A percentile compares a stretch with the other conserved stretches of the same genome.
Evolutionary conservation across 495 filamentous ascomycete species (phyloP).

Genomic region (Aspergillus homomorphus): DNA sequence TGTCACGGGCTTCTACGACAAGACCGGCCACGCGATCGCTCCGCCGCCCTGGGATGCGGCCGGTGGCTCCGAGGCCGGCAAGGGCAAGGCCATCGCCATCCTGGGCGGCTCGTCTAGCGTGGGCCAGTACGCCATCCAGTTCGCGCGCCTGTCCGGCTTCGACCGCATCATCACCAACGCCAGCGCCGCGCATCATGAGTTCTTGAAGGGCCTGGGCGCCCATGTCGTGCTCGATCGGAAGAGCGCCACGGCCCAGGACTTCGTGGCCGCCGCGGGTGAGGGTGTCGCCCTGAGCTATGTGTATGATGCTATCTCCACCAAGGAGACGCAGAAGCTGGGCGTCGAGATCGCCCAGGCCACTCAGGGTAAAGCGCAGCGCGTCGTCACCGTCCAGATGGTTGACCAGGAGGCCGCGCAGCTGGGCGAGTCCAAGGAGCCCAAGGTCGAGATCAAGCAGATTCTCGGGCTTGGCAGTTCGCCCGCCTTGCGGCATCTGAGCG

Average conservation of each 20-base stretch:
- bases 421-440: slow-evolving; percentile 13
- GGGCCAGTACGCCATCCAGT: slow-evolving; percentile 41
- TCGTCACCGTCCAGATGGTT: slow-evolving; percentile 14
- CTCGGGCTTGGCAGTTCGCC: slow-evolving; percentile 18
- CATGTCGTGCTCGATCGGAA: slow-evolving; percentile 22
- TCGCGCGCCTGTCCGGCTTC: slow-evolving; percentile 41
- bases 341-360: slow-evolving; percentile 16
- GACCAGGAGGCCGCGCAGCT: slow-evolving; percentile 14
- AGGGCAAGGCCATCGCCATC: slow-evolving; percentile 35
- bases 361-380: background rate
- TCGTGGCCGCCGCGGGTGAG: slow-evolving; percentile 11
- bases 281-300: slow-evolving; percentile 14
- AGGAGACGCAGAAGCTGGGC: slow-evolving; percentile 16
- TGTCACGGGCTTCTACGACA: slow-evolving; percentile 32
- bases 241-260: slow-evolving; percentile 4
- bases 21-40: slow-evolving; percentile 16
- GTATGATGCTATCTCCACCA: slow-evolving; percentile 18
- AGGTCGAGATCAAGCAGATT: slow-evolving; percentile 16
- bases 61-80: slow-evolving; percentile 24
- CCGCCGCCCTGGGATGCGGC: slow-evolving; percentile 21
- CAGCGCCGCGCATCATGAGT: slow-evolving; percentile 40
- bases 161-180: slow-evolving; percentile 44
- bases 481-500: slow-evolving; percentile 19
- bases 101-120: slow-evolving; percentile 47
- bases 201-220: slow-evolving; percentile 43